Conservation (phyloP, 1,139 yeast genomes). For the Yamadazyma jaroonii region DNA sequence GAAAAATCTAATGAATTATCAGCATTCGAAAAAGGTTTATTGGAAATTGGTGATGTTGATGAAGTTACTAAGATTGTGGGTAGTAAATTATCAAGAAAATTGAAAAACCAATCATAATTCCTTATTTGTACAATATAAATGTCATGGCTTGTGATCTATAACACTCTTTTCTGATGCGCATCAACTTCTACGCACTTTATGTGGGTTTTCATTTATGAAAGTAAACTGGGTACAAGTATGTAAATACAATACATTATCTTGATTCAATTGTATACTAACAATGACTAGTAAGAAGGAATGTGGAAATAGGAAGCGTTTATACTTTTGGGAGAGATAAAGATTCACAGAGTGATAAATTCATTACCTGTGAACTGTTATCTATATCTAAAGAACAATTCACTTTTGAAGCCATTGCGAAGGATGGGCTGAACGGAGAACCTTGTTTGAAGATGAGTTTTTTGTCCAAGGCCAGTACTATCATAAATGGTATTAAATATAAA, state of each 20-base stretch:
- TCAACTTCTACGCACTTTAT: too few relatives aligned
- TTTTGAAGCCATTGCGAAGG: slow-evolving; percentile 12
- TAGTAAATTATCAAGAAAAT: slow-evolving; percentile 27
- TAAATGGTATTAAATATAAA: slow-evolving; percentile 27
- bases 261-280: too few relatives aligned
- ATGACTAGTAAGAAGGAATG: slow-evolving; percentile 3
- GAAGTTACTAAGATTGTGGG: slow-evolving; percentile 52
- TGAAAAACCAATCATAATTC: slow-evolving; percentile 8
- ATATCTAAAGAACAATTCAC: slow-evolving; percentile 33
- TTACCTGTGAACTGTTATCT: slow-evolving; percentile 20
- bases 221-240: too few relatives aligned
- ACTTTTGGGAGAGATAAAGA: slow-evolving; percentile 29
- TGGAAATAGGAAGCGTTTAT: slow-evolving; percentile 18
- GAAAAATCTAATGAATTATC: slow-evolving; percentile 40
- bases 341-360: slow-evolving; percentile 17
- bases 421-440: slow-evolving; percentile 12
- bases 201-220: too few relatives aligned
- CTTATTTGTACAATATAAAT: slow-evolving; percentile 1
- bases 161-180: not conserved
- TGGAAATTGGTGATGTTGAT: slow-evolving; percentile 77
- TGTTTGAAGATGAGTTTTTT: slow-evolving; percentile 21
- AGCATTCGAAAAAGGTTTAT: slow-evolving; percentile 70
- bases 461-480: slow-evolving; percentile 30
- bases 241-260: too few relatives aligned
- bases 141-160: slow-evolving; percentile 2